Evolutionary conservation across 495 filamentous ascomycete species (phyloP).

Genomic region (Echria macrotheca): DNA sequence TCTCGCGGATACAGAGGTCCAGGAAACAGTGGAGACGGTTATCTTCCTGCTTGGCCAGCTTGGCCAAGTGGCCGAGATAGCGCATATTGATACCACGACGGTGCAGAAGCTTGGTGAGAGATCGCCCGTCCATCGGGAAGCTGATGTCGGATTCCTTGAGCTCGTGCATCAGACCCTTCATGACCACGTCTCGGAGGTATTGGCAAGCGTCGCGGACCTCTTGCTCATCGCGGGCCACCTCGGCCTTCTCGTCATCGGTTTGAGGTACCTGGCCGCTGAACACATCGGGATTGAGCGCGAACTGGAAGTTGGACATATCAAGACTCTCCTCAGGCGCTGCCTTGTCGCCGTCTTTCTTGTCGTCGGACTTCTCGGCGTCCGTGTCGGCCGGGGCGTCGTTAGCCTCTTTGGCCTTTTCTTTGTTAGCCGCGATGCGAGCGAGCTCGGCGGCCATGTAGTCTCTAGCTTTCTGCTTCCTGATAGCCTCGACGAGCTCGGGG

Average conservation of each 20-base stretch:
- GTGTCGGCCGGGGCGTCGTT: conserved; percentile 25
- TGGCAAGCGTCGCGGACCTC: conserved; percentile 81
- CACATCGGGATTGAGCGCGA: conserved; percentile 90
- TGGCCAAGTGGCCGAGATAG: conserved; percentile 81
- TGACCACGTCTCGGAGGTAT: conserved; percentile 65
- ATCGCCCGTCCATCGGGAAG: conserved; percentile 96
- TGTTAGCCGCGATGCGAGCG: conserved; percentile 37
- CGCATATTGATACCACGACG: conserved; percentile 96
- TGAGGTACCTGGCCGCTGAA: conserved; percentile 89
- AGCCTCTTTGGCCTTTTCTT: conserved; percentile 19
- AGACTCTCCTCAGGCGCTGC: conserved; percentile 41
- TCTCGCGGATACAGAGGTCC: conserved; percentile 77
- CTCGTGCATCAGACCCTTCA: conserved; percentile 70
- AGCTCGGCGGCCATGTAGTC: conserved; percentile 77
- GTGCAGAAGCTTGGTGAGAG: conserved; percentile 82
- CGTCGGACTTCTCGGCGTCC: conserved; percentile 26
- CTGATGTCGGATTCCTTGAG: conserved; percentile 88
- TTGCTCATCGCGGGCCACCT: conserved; percentile 79
- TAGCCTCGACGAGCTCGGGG: conserved; percentile 79
- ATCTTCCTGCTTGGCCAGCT: conserved; percentile 54
- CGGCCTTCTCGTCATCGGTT: conserved; percentile 81
- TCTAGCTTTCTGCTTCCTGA: conserved; percentile 78
- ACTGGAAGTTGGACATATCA: conserved; percentile 76
- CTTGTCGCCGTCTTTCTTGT: conserved; percentile 26
- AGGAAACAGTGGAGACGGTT: conserved; percentile 70